A percentile compares a stretch with the other conserved stretches of the same genome.
These are phyloP conservation scores for Primulina eburnea DNA, from an alignment of 257 asterid species.

Conservation along the genomic window DNA sequence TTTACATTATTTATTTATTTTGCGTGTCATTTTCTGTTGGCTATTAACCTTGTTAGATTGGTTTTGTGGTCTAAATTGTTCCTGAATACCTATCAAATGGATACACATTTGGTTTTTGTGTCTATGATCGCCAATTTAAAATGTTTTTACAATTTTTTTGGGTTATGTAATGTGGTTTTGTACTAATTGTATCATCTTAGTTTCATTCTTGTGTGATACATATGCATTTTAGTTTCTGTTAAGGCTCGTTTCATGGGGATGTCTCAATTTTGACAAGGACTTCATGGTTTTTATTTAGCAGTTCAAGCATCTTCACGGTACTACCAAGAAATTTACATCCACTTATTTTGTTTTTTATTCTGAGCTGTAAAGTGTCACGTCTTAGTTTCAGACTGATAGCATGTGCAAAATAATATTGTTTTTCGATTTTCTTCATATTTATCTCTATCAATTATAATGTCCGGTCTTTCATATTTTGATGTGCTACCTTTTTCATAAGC, in stretches of 20 bases:
- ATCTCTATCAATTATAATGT: not conserved
- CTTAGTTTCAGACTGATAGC: conserved; percentile 4
- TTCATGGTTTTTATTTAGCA: conserved; percentile 4
- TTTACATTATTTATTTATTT: not conserved
- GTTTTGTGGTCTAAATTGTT: not conserved
- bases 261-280: not conserved
- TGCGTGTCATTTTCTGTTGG: not conserved
- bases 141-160: not conserved
- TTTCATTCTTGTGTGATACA: not conserved
- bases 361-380: not conserved
- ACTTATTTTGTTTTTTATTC: not conserved
- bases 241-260: not conserved
- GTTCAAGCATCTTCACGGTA: not conserved
- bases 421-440: conserved; percentile 8
- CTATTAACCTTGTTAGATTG: conserved; percentile 3
- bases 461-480: conserved; percentile 11
- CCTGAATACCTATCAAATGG: not conserved
- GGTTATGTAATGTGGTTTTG: not conserved
- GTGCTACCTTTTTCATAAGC: conserved; percentile 22
- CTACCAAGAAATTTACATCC: not conserved
- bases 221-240: not conserved
- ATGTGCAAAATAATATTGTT: conserved; percentile 2
- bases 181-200: not conserved
- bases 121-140: not conserved
- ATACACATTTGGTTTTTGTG: not conserved